Conservation (phyloP, 805 yeast species). For the Sugiyamaella qingdaonensis region DNA sequence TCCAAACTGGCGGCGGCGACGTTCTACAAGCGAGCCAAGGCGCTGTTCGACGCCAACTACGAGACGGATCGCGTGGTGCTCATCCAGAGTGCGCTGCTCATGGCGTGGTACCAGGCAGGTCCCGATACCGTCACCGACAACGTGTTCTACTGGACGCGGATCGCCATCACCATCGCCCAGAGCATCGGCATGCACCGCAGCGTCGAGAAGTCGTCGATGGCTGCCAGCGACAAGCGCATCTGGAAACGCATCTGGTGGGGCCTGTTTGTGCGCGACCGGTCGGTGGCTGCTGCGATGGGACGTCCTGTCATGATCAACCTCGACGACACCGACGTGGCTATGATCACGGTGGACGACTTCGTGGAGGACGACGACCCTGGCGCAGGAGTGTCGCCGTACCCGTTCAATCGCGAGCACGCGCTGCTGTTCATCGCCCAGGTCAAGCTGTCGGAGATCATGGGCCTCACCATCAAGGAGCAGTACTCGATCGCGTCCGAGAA, state of each 20-base stretch:
- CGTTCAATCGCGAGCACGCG: conserved; percentile 46
- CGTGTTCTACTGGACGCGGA: conserved; percentile 64
- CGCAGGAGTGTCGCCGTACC: conserved; percentile 33
- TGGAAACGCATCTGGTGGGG: conserved; percentile 78
- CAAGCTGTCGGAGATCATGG: conserved; percentile 66
- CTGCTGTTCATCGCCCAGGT: conserved; percentile 58
- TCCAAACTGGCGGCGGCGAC: conserved; percentile 53
- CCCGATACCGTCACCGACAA: conserved; percentile 65
- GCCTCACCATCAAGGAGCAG: conserved; percentile 64
- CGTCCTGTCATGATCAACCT: conserved; percentile 64
- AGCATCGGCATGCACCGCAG: conserved; percentile 72
- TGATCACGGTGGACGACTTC: conserved; percentile 64
- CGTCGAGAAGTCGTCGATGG: conserved; percentile 36
- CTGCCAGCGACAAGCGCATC: conserved; percentile 42
- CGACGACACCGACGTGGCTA: conserved; percentile 73
- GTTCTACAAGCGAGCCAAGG: conserved; percentile 68
- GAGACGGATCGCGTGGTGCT: conserved; percentile 61
- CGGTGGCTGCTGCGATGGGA: conserved; percentile 68
- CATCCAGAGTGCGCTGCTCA: conserved; percentile 56
- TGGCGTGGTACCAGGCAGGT: conserved; percentile 71
- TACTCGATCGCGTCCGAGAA: conserved; percentile 64
- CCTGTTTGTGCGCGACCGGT: conserved; percentile 64
- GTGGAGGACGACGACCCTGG: conserved; percentile 46
- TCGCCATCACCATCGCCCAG: conserved; percentile 67
- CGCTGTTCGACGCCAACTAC: conserved; percentile 63